Percentiles rank a stretch among this genome's conserved stretches.
Conservation (phyloP, 352 stramenopile species). For the Discostella stelligera region DNA sequence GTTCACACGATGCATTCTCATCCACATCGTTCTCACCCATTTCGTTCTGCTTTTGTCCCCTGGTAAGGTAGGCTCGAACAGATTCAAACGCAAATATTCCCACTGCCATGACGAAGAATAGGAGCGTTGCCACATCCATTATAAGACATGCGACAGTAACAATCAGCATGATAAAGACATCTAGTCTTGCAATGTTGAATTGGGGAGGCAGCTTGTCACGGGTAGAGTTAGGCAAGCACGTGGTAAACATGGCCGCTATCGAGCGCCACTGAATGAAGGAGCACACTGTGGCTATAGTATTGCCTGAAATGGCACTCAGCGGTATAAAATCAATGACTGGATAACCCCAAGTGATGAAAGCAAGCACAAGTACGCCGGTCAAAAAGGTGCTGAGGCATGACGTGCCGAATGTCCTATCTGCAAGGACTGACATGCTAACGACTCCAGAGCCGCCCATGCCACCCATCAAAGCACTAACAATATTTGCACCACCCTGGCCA, state of each 20-base stretch:
- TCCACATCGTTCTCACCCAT: slow-evolving; percentile 1
- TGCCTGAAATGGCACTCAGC: slow-evolving; percentile 46
- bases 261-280: slow-evolving; percentile 52
- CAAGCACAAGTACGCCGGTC: slow-evolving; percentile 32
- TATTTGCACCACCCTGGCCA: slow-evolving; percentile 47
- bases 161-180: slow-evolving; percentile 51
- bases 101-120: slow-evolving; percentile 27
- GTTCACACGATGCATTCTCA: slow-evolving; percentile 1
- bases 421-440: slow-evolving; percentile 34
- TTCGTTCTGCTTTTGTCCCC: background rate
- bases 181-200: slow-evolving; percentile 43
- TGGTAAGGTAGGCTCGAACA: background rate
- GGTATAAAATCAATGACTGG: slow-evolving; percentile 44
- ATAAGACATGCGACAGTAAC: slow-evolving; percentile 33
- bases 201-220: slow-evolving; percentile 37
- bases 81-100: slow-evolving; percentile 11
- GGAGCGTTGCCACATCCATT: slow-evolving; percentile 40
- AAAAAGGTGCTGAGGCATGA: slow-evolving; percentile 50
- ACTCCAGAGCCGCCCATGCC: slow-evolving; percentile 50
- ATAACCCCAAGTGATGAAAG: slow-evolving; percentile 41
- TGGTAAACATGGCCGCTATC: slow-evolving; percentile 33
- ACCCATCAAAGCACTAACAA: slow-evolving; percentile 43
- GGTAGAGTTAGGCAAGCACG: slow-evolving; percentile 24
- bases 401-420: slow-evolving; percentile 41
- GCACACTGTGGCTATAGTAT: slow-evolving; percentile 33